Evolutionary conservation across 306 rosid species (phyloP).

Genomic region (Castanea sativa): DNA sequence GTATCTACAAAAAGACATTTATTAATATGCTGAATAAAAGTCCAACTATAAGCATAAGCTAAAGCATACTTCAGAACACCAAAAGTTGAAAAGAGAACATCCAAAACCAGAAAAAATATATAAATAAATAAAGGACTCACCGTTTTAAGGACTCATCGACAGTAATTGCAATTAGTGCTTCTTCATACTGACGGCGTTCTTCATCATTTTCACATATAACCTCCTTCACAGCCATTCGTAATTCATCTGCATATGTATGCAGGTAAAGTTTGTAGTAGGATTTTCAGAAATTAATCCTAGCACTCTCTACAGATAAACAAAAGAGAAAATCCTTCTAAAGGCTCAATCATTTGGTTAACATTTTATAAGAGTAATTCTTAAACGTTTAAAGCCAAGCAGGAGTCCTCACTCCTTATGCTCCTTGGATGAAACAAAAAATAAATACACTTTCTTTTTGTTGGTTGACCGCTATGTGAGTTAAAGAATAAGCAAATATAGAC

Average conservation of each 20-base stretch:
- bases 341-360: neutral
- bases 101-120: neutral
- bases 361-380: neutral
- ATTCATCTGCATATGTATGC: constrained; percentile 56
- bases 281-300: neutral
- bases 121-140: constrained; percentile 28
- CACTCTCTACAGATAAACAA: neutral
- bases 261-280: neutral
- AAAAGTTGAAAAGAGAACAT: constrained; percentile 18
- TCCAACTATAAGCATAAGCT: neutral
- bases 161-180: constrained; percentile 79
- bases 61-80: constrained; percentile 7
- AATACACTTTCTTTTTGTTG: neutral
- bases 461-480: neutral
- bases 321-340: neutral
- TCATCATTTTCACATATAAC: constrained; percentile 61
- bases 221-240: constrained; percentile 91
- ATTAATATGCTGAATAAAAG: constrained; percentile 9
- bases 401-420: neutral
- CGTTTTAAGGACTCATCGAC: constrained; percentile 81
- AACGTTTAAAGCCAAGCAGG: constrained; percentile 8
- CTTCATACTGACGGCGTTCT: constrained; percentile 67
- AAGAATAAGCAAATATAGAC: no score
- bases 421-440: constrained; percentile 10
- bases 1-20: constrained; percentile 49